phyloP scores from a whole-genome alignment of 148 eudicot genomes.

The Fagopyrum homotropicum region DNA sequence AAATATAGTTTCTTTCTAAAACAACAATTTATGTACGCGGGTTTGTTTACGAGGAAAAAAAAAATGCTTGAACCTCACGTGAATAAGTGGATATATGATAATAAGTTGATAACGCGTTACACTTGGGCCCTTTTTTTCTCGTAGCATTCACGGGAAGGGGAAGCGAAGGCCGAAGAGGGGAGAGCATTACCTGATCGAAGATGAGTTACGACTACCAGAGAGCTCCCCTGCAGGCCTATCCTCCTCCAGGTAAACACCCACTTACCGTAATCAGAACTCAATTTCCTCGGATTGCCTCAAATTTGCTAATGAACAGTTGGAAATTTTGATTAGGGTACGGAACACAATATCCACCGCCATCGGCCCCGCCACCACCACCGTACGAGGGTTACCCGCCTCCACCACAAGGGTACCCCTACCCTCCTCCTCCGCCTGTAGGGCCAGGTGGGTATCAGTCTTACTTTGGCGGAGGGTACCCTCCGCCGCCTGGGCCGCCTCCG shows the following conservation, averaged over 20 bases:
- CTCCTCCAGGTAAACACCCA: conserved; percentile 6
- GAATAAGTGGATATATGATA: too few species aligned
- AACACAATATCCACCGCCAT: conserved; percentile 11
- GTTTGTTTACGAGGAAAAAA: too few species aligned
- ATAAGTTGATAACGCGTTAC: too few species aligned
- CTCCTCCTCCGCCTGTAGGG: conserved; percentile 11
- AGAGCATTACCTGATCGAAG: neutral
- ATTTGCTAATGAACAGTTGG: neutral
- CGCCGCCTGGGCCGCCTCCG: neutral
- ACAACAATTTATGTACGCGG: too few species aligned
- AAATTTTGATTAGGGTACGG: conserved; percentile 6
- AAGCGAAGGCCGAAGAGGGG: neutral
- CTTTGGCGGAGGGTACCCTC: conserved; percentile 13
- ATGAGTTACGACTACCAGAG: conserved; percentile 1
- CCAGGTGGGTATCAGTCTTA: conserved; percentile 14
- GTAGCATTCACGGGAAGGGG: too few species aligned
- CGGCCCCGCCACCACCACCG: conserved; percentile 11
- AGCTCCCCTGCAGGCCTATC: neutral
- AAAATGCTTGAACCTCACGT: too few species aligned
- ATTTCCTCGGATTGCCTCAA: neutral
- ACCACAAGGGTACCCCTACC: conserved; percentile 3
- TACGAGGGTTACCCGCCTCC: conserved; percentile 14
- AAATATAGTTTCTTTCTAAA: too few species aligned
- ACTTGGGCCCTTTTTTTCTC: too few species aligned
- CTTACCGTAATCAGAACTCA: neutral